Percentiles rank a stretch among this genome's conserved stretches.
phyloP scores from a whole-genome alignment of 2,329 filamentous ascomycete genomes.

The Rugonectria rugulosa region DNA sequence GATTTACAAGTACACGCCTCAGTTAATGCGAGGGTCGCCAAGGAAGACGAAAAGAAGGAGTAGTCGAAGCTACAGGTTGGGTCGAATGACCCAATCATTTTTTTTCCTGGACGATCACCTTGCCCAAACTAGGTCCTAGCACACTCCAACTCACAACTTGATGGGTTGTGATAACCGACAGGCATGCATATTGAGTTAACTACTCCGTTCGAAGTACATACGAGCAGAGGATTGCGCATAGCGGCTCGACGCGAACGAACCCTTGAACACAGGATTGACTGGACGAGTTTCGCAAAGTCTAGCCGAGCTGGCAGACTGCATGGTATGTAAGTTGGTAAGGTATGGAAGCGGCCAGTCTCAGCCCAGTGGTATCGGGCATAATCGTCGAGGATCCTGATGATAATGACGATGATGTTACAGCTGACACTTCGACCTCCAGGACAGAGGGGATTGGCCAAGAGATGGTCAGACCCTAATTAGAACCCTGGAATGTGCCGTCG shows the following conservation, averaged over 20 bases:
- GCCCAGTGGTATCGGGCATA: too few relatives aligned
- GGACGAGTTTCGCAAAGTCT: too few relatives aligned
- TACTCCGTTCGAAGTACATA: too few relatives aligned
- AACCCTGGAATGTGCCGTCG: conserved; percentile 30
- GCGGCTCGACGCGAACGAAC: too few relatives aligned
- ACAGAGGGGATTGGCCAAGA: conserved; percentile 26
- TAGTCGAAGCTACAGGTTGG: conserved; percentile 29
- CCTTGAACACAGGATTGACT: too few relatives aligned
- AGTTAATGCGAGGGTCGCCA: conserved; percentile 31
- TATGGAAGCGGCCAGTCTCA: too few relatives aligned
- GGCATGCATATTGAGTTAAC: too few relatives aligned
- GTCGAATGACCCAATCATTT: conserved; percentile 1
- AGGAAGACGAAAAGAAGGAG: conserved; percentile 41
- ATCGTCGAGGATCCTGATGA: conserved; percentile 2
- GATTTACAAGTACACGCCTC: conserved; percentile 28
- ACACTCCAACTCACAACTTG: neutral
- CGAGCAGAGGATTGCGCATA: too few relatives aligned
- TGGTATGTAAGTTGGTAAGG: too few relatives aligned
- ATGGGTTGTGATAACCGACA: too few relatives aligned
- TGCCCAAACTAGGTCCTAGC: neutral
- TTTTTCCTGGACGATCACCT: neutral
- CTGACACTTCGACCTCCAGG: conserved; percentile 12
- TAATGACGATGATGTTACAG: conserved; percentile 6
- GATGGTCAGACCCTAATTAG: conserved; percentile 37
- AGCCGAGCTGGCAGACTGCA: too few relatives aligned